Conservation (phyloP, 2,329 filamentous ascomycete species). For the Ascochyta rabiei region DNA sequence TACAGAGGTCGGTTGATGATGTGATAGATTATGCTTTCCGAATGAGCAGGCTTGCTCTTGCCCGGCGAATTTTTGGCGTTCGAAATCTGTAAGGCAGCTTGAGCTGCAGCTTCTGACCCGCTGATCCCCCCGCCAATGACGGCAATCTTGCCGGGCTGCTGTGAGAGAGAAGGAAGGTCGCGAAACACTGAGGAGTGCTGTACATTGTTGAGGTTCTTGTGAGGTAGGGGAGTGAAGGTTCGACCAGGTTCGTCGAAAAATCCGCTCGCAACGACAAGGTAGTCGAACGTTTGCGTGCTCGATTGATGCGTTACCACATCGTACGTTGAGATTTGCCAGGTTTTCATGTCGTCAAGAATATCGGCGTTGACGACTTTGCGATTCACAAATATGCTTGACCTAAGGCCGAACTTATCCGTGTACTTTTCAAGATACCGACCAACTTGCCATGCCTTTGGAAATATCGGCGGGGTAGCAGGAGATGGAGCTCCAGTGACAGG, state of each 20-base stretch:
- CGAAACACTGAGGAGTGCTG: slow-evolving; percentile 42
- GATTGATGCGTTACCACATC: slow-evolving; percentile 21
- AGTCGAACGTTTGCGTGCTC: slow-evolving; percentile 62
- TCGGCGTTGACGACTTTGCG: slow-evolving; percentile 42
- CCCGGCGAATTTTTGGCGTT: slow-evolving; percentile 62
- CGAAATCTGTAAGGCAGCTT: slow-evolving; percentile 74
- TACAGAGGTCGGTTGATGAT: slow-evolving; percentile 73
- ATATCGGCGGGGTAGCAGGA: slow-evolving; percentile 58
- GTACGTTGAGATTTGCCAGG: slow-evolving; percentile 31
- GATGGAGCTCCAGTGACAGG: slow-evolving; percentile 1
- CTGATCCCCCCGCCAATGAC: slow-evolving; percentile 84
- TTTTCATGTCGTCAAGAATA: slow-evolving; percentile 15
- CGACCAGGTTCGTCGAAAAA: slow-evolving; percentile 64
- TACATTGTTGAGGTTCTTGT: slow-evolving; percentile 15
- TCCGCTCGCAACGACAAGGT: slow-evolving; percentile 74
- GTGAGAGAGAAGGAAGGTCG: slow-evolving; percentile 24
- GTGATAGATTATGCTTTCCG: slow-evolving; percentile 67
- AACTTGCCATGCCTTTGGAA: slow-evolving; percentile 79
- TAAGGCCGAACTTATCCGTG: slow-evolving; percentile 60
- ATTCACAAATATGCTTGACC: slow-evolving; percentile 58
- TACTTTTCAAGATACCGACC: slow-evolving; percentile 75
- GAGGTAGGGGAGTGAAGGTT: slow-evolving; percentile 20
- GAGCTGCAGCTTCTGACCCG: slow-evolving; percentile 76
- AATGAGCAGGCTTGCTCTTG: slow-evolving; percentile 29
- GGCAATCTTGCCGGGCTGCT: slow-evolving; percentile 64